A percentile compares a stretch with the other conserved stretches of the same genome.
Conservation (phyloP, 805 yeast species). For the Candida caryicola region DNA sequence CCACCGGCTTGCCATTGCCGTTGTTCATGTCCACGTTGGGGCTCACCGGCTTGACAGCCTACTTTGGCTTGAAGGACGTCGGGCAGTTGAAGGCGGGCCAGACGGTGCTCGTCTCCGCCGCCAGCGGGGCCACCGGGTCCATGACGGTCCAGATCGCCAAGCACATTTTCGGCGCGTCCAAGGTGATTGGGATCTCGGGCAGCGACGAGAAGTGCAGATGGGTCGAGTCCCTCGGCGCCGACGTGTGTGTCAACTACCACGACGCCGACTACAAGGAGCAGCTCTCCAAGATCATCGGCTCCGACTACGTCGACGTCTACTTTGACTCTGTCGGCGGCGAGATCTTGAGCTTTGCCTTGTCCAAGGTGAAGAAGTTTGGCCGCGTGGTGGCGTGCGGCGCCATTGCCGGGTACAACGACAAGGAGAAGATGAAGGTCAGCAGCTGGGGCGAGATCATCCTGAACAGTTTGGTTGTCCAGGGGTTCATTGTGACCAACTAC, state of each 20-base stretch:
- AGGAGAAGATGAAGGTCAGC: conserved; percentile 31
- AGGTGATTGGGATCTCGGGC: conserved; percentile 63
- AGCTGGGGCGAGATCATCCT: conserved; percentile 45
- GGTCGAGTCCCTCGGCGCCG: conserved; percentile 55
- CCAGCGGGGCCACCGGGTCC: conserved; percentile 74
- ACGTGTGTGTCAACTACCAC: conserved; percentile 53
- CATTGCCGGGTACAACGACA: conserved; percentile 55
- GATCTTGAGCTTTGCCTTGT: conserved; percentile 45
- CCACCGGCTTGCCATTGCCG: conserved; percentile 13
- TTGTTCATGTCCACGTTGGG: conserved; percentile 35
- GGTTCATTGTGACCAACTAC: conserved; percentile 52
- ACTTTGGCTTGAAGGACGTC: conserved; percentile 49
- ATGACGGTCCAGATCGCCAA: conserved; percentile 56
- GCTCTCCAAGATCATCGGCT: conserved; percentile 36
- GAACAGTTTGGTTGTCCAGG: conserved; percentile 50
- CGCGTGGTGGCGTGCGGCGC: conserved; percentile 61
- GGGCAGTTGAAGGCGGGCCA: conserved; percentile 47
- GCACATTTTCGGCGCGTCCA: conserved; percentile 48
- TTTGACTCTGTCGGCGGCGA: conserved; percentile 68
- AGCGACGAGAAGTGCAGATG: conserved; percentile 51
- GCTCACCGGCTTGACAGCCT: conserved; percentile 60
- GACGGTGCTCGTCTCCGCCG: conserved; percentile 56
- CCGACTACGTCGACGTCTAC: conserved; percentile 49
- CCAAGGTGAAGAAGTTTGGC: conserved; percentile 38
- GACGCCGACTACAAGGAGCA: conserved; percentile 28